These are phyloP conservation scores for Jamesozyma hellenica DNA, from an alignment of 805 yeast genomes.

Conservation along the genomic window DNA sequence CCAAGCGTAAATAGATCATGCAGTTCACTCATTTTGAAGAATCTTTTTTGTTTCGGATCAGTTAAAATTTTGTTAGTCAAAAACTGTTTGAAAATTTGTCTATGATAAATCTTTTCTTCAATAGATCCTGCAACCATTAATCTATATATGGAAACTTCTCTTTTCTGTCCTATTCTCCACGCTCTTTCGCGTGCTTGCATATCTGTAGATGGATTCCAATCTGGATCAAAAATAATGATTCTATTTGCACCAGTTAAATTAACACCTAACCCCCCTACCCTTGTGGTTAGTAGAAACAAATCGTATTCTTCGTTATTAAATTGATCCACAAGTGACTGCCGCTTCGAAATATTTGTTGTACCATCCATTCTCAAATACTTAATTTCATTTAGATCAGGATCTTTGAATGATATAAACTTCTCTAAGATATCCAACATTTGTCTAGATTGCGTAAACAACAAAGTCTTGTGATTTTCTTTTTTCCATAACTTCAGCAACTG, in stretches of 20 bases:
- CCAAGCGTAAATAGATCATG: constrained; percentile 84
- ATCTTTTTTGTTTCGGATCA: constrained; percentile 89
- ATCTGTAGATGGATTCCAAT: constrained; percentile 98
- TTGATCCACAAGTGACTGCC: constrained; percentile 73
- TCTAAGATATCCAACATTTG: constrained; percentile 90
- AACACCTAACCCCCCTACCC: constrained; percentile 94
- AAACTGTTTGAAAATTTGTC: constrained; percentile 93
- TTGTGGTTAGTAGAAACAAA: constrained; percentile 78
- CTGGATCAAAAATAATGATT: constrained; percentile 91
- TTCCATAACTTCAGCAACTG: constrained; percentile 70
- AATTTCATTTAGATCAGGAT: constrained; percentile 28
- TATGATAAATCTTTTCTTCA: constrained; percentile 92
- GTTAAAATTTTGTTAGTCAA: constrained; percentile 85
- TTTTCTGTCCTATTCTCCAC: constrained; percentile 92
- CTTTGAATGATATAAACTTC: constrained; percentile 41
- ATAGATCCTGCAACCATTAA: constrained; percentile 91
- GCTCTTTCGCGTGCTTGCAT: constrained; percentile 95
- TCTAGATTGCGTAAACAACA: constrained; percentile 84
- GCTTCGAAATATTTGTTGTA: constrained; percentile 61
- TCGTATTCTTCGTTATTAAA: constrained; percentile 56
- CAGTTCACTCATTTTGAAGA: constrained; percentile 84
- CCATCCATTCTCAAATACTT: constrained; percentile 88
- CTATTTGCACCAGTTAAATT: constrained; percentile 92
- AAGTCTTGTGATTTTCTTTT: constrained; percentile 62
- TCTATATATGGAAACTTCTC: constrained; percentile 82